phyloP scores from a whole-genome alignment of 2,329 filamentous ascomycete species.

The Colletotrichum cereale region DNA sequence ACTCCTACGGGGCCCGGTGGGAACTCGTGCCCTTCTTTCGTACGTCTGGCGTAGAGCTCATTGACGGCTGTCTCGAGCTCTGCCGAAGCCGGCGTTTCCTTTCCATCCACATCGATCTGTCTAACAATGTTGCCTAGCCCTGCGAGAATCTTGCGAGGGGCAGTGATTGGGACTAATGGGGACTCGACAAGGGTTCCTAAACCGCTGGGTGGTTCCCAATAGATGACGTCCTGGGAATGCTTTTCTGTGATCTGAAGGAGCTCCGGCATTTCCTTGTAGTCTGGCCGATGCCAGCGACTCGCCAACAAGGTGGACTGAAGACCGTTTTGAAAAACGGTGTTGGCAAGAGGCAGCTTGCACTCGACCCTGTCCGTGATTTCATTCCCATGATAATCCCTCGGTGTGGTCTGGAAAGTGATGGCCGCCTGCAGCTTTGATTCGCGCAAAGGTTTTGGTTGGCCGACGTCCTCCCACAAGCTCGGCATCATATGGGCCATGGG shows the following conservation, averaged over 20 bases:
- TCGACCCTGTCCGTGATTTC: slow-evolving; percentile 45
- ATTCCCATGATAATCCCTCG: background rate
- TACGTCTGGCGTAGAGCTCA: slow-evolving; percentile 63
- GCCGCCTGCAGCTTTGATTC: slow-evolving; percentile 31
- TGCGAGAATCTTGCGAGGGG: slow-evolving; percentile 70
- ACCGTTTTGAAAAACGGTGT: slow-evolving; percentile 82
- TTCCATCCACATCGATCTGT: slow-evolving; percentile 64
- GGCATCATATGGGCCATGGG: slow-evolving; percentile 57
- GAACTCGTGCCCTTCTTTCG: slow-evolving; percentile 48
- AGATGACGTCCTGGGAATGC: slow-evolving; percentile 53
- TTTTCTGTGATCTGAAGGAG: slow-evolving; percentile 51
- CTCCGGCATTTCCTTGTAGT: slow-evolving; percentile 45
- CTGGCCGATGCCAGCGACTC: slow-evolving; percentile 52
- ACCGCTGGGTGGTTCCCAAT: slow-evolving; percentile 39
- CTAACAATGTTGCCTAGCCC: slow-evolving; percentile 85
- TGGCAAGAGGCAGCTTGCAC: slow-evolving; percentile 76
- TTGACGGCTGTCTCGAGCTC: slow-evolving; percentile 78
- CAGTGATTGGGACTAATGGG: slow-evolving; percentile 73
- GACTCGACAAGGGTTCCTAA: slow-evolving; percentile 41
- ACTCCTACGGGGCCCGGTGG: slow-evolving; percentile 68
- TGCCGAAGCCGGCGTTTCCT: slow-evolving; percentile 71
- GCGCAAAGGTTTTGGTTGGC: slow-evolving; percentile 2
- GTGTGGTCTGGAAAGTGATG: slow-evolving; percentile 18
- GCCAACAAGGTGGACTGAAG: slow-evolving; percentile 69
- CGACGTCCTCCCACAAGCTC: slow-evolving; percentile 53